These are phyloP conservation scores for Saksenaea vasiformis DNA, from an alignment of 371 early-diverging fungal species.

Conservation along the genomic window DNA sequence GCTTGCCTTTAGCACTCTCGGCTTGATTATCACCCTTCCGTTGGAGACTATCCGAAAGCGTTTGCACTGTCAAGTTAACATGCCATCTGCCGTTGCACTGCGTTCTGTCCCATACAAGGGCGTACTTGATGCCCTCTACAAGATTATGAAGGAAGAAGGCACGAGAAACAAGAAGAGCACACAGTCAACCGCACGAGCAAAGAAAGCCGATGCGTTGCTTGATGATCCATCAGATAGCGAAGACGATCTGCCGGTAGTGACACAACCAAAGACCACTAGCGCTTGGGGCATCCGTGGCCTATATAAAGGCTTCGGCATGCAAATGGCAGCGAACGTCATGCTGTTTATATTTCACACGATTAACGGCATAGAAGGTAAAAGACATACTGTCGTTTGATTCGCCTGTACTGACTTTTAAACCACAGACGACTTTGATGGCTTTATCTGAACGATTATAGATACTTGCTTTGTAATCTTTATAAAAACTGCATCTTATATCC, in stretches of 20 bases:
- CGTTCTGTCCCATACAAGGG: slow-evolving; percentile 86
- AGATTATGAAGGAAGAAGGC: slow-evolving; percentile 91
- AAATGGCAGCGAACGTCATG: slow-evolving; percentile 62
- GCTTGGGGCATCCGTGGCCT: slow-evolving; percentile 73
- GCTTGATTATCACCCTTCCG: slow-evolving; percentile 78
- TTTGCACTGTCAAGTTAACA: slow-evolving; percentile 73
- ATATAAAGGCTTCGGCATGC: slow-evolving; percentile 78
- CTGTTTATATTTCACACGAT: slow-evolving; percentile 60
- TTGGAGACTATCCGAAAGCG: slow-evolving; percentile 87
- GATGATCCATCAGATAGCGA: slow-evolving; percentile 19
- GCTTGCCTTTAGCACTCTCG: slow-evolving; percentile 61
- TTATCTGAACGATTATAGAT: too few relatives aligned
- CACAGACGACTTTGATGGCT: neutral
- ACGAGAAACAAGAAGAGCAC: slow-evolving; percentile 24
- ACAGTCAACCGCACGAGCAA: slow-evolving; percentile 9
- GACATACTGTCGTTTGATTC: neutral
- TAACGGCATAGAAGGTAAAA: slow-evolving; percentile 53
- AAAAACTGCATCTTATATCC: too few relatives aligned
- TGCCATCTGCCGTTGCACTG: slow-evolving; percentile 57
- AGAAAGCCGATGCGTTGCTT: slow-evolving; percentile 4
- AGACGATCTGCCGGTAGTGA: slow-evolving; percentile 12
- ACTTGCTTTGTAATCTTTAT: too few relatives aligned
- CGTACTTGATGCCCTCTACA: slow-evolving; percentile 74
- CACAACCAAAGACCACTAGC: slow-evolving; percentile 25
- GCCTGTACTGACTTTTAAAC: neutral